Evolutionary conservation across 2,329 filamentous ascomycete genomes (phyloP).

Genomic region (Hypoxylon sp.): DNA sequence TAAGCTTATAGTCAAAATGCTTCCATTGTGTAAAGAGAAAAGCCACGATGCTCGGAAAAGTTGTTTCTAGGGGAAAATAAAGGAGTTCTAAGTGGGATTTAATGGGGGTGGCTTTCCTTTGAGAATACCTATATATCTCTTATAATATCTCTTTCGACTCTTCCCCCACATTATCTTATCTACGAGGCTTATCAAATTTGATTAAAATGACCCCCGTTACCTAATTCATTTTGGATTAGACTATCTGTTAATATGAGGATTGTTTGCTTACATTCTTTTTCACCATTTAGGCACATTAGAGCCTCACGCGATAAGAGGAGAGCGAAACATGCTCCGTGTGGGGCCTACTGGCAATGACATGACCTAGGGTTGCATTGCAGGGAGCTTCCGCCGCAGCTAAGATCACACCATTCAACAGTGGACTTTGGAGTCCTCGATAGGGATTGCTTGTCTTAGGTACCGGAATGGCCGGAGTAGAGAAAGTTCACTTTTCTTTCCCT

Average conservation of each 20-base stretch:
- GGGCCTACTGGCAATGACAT: constrained; percentile 16
- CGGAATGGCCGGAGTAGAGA: constrained; percentile 20
- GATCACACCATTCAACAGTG: constrained; percentile 33
- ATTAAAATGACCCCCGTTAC: background rate
- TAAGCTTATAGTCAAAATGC: no score
- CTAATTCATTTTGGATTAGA: constrained; percentile 8
- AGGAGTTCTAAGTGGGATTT: no score
- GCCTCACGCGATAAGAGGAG: constrained; percentile 37
- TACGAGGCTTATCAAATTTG: background rate
- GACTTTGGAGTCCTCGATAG: constrained; percentile 26
- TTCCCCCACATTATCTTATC: constrained; percentile 2
- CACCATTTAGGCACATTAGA: constrained; percentile 36
- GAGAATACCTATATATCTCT: background rate
- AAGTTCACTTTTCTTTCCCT: background rate
- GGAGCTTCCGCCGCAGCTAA: constrained; percentile 23
- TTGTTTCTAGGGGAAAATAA: no score
- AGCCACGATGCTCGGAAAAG: no score
- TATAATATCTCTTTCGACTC: no score
- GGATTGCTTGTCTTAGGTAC: constrained; percentile 7
- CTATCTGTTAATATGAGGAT: constrained; percentile 16
- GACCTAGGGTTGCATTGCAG: constrained; percentile 38
- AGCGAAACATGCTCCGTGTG: constrained; percentile 17
- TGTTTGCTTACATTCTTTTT: constrained; percentile 20
- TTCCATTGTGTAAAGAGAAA: no score
- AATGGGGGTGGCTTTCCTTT: background rate